Evolutionary conservation across 345 rosid species (phyloP), one percentile per base, ranked within the genome.

Genomic region (Chamaenerion angustifolium): DNA sequence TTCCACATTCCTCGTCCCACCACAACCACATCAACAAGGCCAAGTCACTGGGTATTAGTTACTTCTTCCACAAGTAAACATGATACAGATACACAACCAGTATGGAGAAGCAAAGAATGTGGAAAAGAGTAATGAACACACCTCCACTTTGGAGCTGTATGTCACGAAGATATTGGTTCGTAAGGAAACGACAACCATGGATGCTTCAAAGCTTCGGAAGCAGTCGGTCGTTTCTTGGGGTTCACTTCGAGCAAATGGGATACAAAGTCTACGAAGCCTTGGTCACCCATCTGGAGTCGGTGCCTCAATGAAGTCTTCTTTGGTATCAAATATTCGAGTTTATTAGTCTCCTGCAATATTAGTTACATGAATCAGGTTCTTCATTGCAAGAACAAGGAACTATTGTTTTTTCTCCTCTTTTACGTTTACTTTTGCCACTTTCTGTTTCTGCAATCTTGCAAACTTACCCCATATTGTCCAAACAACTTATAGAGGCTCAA

Each of bases 261-360:
- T 11, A 90, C 95, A 64, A 90, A 90, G 56, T 83, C 98, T 16
- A 80, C 74, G 71, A 90, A 90, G 19, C 89, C 98, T 68, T 81
- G 96, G 58, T 90, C 98, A n/a, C 94, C 98, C 96, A 86, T 90
- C 9, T 88, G 96, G 60, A 90, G 56, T 42, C 98, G 75, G 58
- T 83, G 98, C 72, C 89, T 71, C 63, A 90, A 56, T 23, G 95
- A 86, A 50, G 96, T 77, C 76, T 78, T 83, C 67, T 90, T 86
- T 0, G 96, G 93, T 61, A 90, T 86, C 62, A 90, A 54, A 71
- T 86, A 86, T 57, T 90, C 98, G 64, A 90, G 65, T 68, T 85
- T 71, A 70, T 66, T 86, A 40, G 78, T 76, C 43, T 83, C 98
- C 98, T 90, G 93, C 37, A 31, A 7, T 31, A 31, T 31, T 31